Evolutionary conservation across 1,284 basidiomycete genomes (phyloP).

Genomic region (Fistulinella cinereoalba): DNA sequence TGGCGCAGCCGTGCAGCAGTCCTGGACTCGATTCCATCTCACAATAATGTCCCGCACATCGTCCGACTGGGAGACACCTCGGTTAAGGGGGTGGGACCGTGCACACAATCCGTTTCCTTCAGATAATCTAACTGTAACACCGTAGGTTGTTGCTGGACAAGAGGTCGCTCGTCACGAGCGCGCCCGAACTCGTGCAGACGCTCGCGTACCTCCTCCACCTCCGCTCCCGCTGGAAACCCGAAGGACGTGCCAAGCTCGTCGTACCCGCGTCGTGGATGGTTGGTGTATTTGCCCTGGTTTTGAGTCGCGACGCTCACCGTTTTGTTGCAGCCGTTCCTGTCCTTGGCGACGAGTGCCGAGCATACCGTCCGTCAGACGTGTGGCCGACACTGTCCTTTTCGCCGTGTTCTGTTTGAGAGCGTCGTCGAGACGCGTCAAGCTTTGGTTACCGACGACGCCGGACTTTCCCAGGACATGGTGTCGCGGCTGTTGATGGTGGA

Average conservation of each 20-base stretch:
- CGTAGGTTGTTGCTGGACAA: constrained; percentile 11
- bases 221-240: constrained; percentile 22
- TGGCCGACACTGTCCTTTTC: constrained; percentile 15
- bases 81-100: constrained; percentile 13
- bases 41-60: constrained; percentile 7
- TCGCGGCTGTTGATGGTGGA: constrained; percentile 11
- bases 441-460: background rate
- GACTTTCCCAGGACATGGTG: constrained; percentile 14
- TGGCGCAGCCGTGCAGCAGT: background rate
- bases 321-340: constrained; percentile 18
- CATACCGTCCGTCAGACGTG: background rate
- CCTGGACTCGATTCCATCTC: background rate
- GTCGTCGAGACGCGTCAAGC: background rate
- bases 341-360: constrained; percentile 2
- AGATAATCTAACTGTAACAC: too few species aligned
- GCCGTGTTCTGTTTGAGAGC: constrained; percentile 15
- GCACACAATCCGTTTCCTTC: background rate
- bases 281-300: background rate
- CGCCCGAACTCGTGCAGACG: constrained; percentile 14
- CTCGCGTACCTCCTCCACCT: constrained; percentile 26
- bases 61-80: background rate
- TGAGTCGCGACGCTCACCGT: too few species aligned
- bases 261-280: constrained; percentile 28
- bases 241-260: constrained; percentile 16
- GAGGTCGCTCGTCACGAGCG: constrained; percentile 12